These are phyloP conservation scores for Phytophthora palmivora DNA, from an alignment of 352 stramenopile genomes.

Conservation along the genomic window DNA sequence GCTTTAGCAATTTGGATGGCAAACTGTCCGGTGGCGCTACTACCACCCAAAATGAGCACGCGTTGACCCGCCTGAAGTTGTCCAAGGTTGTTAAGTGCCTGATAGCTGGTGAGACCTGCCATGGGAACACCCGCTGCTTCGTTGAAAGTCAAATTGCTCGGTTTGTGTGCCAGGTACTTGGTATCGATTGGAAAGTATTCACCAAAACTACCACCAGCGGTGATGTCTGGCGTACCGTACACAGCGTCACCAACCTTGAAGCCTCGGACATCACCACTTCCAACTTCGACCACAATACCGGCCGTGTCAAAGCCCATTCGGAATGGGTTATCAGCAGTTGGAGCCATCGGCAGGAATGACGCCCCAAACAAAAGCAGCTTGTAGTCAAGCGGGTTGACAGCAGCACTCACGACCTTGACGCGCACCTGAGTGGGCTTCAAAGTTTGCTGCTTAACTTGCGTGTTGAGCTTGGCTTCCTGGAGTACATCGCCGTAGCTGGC, in stretches of 20 bases:
- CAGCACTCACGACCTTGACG: conserved; percentile 33
- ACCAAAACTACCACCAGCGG: conserved; percentile 28
- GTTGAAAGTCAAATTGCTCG: conserved; percentile 46
- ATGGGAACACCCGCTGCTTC: conserved; percentile 42
- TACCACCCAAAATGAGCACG: conserved; percentile 60
- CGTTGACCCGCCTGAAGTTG: conserved; percentile 23
- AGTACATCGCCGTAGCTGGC: conserved; percentile 18
- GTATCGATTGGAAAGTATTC: conserved; percentile 41
- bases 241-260: conserved; percentile 35
- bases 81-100: conserved; percentile 33
- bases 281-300: conserved; percentile 30
- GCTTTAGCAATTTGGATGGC: conserved; percentile 62
- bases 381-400: conserved; percentile 40
- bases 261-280: conserved; percentile 10
- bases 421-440: conserved; percentile 26
- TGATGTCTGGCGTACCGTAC: conserved; percentile 19
- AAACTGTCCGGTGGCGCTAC: conserved; percentile 55
- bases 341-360: conserved; percentile 12
- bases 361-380: conserved; percentile 22
- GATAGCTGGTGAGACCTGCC: conserved; percentile 40
- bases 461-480: conserved; percentile 28
- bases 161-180: conserved; percentile 47
- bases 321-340: conserved; percentile 18
- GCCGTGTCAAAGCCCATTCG: conserved; percentile 32
- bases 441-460: conserved; percentile 5